phyloP scores from a whole-genome alignment of 1,139 yeast genomes.

The Wickerhamomyces sp. region DNA sequence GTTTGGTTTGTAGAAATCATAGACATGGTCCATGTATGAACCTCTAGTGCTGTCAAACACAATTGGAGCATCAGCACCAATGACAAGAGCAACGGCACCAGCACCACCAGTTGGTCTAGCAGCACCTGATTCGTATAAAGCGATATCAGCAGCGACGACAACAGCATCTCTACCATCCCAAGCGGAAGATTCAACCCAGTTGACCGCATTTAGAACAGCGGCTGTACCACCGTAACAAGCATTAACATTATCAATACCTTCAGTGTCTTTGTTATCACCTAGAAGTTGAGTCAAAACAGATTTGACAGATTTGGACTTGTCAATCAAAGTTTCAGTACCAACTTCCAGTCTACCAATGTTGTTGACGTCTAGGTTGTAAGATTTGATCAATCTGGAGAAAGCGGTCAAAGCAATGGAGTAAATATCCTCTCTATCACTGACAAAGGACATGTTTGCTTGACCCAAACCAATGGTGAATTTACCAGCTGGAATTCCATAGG shows the following conservation, averaged over 20 bases:
- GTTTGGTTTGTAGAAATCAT: conserved; percentile 97
- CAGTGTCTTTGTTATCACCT: conserved; percentile 84
- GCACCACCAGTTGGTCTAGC: conserved; percentile 99
- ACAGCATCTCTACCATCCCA: conserved; percentile 99
- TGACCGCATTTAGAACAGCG: conserved; percentile 87
- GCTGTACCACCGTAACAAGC: conserved; percentile 99
- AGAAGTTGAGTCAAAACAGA: conserved; percentile 93
- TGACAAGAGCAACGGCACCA: conserved; percentile 90
- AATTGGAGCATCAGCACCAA: conserved; percentile 98
- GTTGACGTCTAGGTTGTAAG: conserved; percentile 76
- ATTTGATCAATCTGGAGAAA: conserved; percentile 65
- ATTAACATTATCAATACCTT: conserved; percentile 93
- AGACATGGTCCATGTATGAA: conserved; percentile 91
- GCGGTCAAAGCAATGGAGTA: conserved; percentile 89
- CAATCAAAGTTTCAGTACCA: conserved; percentile 96
- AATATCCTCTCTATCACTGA: conserved; percentile 95
- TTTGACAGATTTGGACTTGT: conserved; percentile 96
- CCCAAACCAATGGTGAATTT: conserved; percentile 98
- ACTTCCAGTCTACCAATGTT: conserved; percentile 94
- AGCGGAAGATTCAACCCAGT: conserved; percentile 93
- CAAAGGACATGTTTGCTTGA: conserved; percentile 97
- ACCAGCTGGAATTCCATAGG: conserved; percentile 85
- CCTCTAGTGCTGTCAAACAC: conserved; percentile 89
- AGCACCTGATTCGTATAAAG: conserved; percentile 93
- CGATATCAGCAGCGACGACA: conserved; percentile 97